These are phyloP conservation scores for Oenanthe javanica DNA, from an alignment of 140 eudicot genomes.

Conservation along the genomic window DNA sequence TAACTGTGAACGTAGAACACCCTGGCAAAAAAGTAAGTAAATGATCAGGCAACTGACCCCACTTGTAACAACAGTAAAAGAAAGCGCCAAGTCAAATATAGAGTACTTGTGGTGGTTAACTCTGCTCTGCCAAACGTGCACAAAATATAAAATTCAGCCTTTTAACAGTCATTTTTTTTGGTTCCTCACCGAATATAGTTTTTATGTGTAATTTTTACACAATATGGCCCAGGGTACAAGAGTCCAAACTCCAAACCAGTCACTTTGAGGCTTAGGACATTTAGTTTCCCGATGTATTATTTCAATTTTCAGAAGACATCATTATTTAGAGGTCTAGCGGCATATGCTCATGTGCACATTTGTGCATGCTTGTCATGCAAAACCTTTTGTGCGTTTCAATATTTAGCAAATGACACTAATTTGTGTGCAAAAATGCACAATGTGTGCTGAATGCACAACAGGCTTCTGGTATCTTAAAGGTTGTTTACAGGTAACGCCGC, in stretches of 20 bases:
- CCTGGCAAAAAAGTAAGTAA: constrained; percentile 37
- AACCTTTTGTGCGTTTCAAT: neutral
- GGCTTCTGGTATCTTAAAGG: neutral
- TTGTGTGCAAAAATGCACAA: neutral
- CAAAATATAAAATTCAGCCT: neutral
- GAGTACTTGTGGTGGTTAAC: neutral
- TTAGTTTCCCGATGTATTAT: neutral
- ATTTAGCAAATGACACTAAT: neutral
- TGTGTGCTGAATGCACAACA: neutral
- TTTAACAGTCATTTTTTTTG: neutral
- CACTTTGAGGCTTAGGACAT: neutral
- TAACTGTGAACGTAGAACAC: constrained; percentile 70
- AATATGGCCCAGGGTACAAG: neutral
- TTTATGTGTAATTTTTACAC: neutral
- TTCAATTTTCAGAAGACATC: neutral
- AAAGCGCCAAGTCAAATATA: neutral
- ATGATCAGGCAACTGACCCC: constrained; percentile 11
- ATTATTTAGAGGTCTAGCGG: neutral
- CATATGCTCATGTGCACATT: neutral
- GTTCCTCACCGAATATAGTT: neutral
- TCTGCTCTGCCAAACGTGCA: neutral
- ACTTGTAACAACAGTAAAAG: constrained; percentile 5
- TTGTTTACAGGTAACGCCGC: neutral
- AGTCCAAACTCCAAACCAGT: neutral
- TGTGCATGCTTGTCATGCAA: neutral